Conservation (phyloP, 116 monocot genomes). For the Iris pallida region DNA sequence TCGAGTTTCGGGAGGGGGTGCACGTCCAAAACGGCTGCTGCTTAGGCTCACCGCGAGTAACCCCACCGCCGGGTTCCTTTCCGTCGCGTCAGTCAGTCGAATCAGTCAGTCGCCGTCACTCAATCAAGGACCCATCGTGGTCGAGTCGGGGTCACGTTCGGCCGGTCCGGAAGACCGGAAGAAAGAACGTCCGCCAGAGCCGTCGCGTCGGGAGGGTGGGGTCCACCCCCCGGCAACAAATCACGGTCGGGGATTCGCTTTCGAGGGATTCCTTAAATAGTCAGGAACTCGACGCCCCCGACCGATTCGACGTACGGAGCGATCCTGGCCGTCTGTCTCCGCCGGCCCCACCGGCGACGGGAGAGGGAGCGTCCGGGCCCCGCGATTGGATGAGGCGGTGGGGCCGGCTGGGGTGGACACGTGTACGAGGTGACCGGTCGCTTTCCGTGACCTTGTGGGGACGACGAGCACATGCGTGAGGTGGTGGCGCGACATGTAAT, state of each 20-base stretch:
- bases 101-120: too few species aligned
- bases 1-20: too few species aligned
- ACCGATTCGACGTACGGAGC: too few species aligned
- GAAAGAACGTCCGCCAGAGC: not conserved
- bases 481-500: not conserved
- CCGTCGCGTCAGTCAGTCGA: not conserved
- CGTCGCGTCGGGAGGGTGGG: not conserved
- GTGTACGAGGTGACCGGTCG: constrained; percentile 5
- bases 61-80: not conserved
- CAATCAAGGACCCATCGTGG: too few species aligned
- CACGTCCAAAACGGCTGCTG: too few species aligned
- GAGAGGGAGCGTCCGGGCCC: not conserved
- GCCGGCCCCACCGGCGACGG: too few species aligned
- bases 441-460: not conserved
- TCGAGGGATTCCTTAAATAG: not conserved
- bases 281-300: too few species aligned
- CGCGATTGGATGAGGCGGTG: not conserved
- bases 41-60: not conserved
- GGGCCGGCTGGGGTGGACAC: not conserved
- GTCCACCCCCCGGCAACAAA: not conserved
- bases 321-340: not conserved
- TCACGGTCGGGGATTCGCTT: not conserved
- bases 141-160: too few species aligned
- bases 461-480: not conserved
- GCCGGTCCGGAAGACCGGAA: not conserved